A percentile compares a stretch with the other conserved stretches of the same genome.
phyloP scores from a whole-genome alignment of 176 grass and related monocot genomes.

The Rhynchospora pubera region DNA sequence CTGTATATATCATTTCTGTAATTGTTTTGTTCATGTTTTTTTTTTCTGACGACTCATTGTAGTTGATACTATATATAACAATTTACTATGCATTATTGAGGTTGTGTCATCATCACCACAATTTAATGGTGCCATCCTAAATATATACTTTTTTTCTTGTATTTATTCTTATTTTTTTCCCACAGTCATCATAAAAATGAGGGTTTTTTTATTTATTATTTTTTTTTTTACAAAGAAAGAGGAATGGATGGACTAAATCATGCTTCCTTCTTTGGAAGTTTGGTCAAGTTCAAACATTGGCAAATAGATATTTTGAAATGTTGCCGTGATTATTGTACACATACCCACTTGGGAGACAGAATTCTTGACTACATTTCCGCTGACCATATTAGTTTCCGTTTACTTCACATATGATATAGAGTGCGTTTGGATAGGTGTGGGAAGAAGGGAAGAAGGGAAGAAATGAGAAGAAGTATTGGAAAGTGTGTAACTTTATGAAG shows the following conservation, averaged over 20 bases:
- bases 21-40: no score
- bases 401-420: no score
- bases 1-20: no score
- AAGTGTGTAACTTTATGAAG: no score
- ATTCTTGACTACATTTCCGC: background rate
- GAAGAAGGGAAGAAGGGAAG: no score
- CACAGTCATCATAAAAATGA: background rate
- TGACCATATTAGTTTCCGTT: background rate
- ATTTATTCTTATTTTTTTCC: background rate
- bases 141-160: background rate
- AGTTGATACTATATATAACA: background rate
- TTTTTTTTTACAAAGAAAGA: background rate
- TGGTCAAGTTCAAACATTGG: constrained; percentile 21
- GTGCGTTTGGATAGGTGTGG: no score
- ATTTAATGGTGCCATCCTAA: background rate
- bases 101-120: background rate
- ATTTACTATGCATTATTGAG: background rate
- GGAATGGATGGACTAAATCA: background rate
- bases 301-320: background rate
- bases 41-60: background rate
- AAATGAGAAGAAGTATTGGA: no score
- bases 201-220: no score
- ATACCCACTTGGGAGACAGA: background rate
- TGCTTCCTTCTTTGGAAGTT: background rate
- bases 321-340: background rate